A percentile compares a stretch with the other conserved stretches of the same genome.
These are phyloP conservation scores for Claviceps maximensis DNA, from an alignment of 2,329 filamentous ascomycete genomes.

Conservation along the genomic window DNA sequence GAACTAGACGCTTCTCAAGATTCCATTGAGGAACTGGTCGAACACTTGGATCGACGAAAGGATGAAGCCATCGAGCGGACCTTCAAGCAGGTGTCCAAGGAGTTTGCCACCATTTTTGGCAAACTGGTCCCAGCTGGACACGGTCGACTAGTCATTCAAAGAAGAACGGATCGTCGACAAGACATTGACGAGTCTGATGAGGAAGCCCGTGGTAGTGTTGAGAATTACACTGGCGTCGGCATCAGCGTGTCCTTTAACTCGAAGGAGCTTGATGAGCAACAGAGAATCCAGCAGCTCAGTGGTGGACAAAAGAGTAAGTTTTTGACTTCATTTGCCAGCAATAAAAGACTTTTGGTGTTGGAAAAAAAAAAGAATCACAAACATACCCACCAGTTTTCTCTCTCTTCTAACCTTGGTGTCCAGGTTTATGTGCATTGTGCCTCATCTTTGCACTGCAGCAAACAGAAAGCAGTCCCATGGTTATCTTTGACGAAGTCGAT, in stretches of 20 bases:
- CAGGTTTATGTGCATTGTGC: slow-evolving; percentile 91
- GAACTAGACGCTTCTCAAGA: slow-evolving; percentile 78
- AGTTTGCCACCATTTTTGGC: slow-evolving; percentile 87
- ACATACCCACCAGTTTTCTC: background rate
- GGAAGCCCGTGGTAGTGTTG: slow-evolving; percentile 59
- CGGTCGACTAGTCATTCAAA: slow-evolving; percentile 83
- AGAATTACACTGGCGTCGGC: slow-evolving; percentile 92
- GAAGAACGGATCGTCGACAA: slow-evolving; percentile 62
- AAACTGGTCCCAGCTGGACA: slow-evolving; percentile 89
- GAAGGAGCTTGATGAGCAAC: slow-evolving; percentile 88
- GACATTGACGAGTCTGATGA: slow-evolving; percentile 50
- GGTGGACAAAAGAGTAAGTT: slow-evolving; percentile 90
- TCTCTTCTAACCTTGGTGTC: background rate
- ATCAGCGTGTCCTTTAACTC: slow-evolving; percentile 98
- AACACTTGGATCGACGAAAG: slow-evolving; percentile 85
- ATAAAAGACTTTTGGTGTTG: background rate
- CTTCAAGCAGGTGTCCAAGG: slow-evolving; percentile 92
- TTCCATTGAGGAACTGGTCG: slow-evolving; percentile 85
- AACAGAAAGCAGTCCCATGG: slow-evolving; percentile 94
- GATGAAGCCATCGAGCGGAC: slow-evolving; percentile 97
- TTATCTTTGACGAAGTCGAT: slow-evolving; percentile 98
- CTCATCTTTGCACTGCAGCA: slow-evolving; percentile 98
- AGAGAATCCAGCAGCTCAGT: slow-evolving; percentile 91
- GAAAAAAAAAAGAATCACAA: background rate
- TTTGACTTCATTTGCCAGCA: background rate